Conservation (phyloP, 768 basidiomycete species). For the Termitomyces bulborhizus region DNA sequence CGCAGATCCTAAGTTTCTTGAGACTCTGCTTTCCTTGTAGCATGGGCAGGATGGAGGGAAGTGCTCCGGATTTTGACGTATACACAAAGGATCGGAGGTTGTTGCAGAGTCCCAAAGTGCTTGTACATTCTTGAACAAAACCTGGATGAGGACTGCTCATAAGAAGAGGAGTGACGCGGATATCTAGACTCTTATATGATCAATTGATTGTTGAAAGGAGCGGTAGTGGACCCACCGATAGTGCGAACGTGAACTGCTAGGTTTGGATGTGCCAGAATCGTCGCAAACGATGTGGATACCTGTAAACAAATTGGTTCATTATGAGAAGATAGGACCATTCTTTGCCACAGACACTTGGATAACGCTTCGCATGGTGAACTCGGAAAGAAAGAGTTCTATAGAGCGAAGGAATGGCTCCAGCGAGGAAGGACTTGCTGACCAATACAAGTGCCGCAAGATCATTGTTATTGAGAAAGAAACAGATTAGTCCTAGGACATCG, state of each 20-base stretch:
- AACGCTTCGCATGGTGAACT: constrained; percentile 50
- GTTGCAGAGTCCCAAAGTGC: constrained; percentile 39
- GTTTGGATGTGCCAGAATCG: constrained; percentile 43
- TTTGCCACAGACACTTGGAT: constrained; percentile 34
- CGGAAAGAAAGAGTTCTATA: constrained; percentile 56
- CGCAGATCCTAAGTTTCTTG: constrained; percentile 41
- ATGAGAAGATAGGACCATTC: too few species aligned
- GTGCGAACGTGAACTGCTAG: constrained; percentile 53
- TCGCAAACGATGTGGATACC: constrained; percentile 56
- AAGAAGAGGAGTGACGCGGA: constrained; percentile 39
- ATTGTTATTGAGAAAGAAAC: constrained; percentile 41
- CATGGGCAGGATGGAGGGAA: constrained; percentile 44
- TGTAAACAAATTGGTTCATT: not conserved
- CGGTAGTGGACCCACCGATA: constrained; percentile 38
- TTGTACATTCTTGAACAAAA: constrained; percentile 49
- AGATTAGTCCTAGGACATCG: constrained; percentile 70
- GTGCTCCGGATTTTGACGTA: constrained; percentile 28
- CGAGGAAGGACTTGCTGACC: constrained; percentile 61
- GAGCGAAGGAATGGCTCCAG: constrained; percentile 55
- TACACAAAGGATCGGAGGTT: constrained; percentile 58
- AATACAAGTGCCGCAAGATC: constrained; percentile 58
- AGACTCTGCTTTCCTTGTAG: constrained; percentile 41
- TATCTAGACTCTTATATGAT: constrained; percentile 30
- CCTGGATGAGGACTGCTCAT: constrained; percentile 31
- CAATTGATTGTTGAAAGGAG: not conserved